These are phyloP conservation scores for Epichloe brachyelytri DNA, from an alignment of 2,329 filamentous ascomycete species.

Conservation along the genomic window DNA sequence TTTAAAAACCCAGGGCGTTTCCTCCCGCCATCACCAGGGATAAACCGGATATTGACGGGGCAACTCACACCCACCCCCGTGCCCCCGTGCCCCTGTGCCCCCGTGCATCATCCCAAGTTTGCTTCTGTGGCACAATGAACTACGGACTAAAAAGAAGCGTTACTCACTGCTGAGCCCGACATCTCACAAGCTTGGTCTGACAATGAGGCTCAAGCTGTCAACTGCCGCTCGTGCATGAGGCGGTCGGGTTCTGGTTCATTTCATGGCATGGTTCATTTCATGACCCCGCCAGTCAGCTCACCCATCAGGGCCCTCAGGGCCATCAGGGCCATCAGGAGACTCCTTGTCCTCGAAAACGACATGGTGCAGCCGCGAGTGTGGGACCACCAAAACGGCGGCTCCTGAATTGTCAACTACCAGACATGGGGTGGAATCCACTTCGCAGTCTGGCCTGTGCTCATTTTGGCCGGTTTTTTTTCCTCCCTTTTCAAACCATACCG, in stretches of 20 bases:
- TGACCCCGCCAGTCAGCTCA: not conserved
- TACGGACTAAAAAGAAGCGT: not conserved
- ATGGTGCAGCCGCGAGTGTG: not conserved
- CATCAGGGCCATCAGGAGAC: too few relatives aligned
- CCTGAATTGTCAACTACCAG: too few relatives aligned
- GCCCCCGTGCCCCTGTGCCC: not conserved
- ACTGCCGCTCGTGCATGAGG: not conserved
- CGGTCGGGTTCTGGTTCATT: too few relatives aligned
- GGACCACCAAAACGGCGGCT: not conserved
- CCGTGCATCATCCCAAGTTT: not conserved
- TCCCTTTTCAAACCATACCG: too few relatives aligned
- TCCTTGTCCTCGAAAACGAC: not conserved
- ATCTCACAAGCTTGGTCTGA: not conserved
- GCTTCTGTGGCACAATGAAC: not conserved
- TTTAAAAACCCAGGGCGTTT: not conserved
- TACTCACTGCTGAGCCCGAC: not conserved
- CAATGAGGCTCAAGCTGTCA: not conserved
- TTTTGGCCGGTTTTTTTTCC: too few relatives aligned
- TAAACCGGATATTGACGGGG: too few relatives aligned
- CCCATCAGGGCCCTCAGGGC: too few relatives aligned
- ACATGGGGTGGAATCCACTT: too few relatives aligned
- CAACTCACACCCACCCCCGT: too few relatives aligned
- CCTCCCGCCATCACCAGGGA: too few relatives aligned
- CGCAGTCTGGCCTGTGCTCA: too few relatives aligned
- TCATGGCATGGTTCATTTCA: not conserved